These are phyloP conservation scores for Claviceps sp. DNA, from an alignment of 2,329 filamentous ascomycete genomes.

Conservation along the genomic window DNA sequence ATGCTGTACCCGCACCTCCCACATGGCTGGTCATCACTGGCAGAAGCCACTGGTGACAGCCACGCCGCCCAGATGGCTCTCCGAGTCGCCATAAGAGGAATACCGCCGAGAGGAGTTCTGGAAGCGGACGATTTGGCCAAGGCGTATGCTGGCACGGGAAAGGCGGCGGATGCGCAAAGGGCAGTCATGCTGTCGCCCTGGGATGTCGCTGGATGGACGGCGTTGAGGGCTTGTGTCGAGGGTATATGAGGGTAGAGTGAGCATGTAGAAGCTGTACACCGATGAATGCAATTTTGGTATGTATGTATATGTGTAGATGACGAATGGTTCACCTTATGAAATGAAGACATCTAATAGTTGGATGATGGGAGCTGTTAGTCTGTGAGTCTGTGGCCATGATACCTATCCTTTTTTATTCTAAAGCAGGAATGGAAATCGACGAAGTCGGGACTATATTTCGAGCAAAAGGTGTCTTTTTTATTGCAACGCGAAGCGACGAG, in stretches of 20 bases:
- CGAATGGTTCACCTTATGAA: not conserved
- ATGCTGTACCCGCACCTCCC: slow-evolving; percentile 71
- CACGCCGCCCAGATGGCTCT: slow-evolving; percentile 63
- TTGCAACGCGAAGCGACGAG: not conserved
- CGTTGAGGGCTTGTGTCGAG: slow-evolving; percentile 25
- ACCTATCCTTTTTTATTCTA: not conserved
- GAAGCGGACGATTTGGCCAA: slow-evolving; percentile 55
- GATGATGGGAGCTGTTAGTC: not conserved
- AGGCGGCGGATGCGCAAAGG: slow-evolving; percentile 59
- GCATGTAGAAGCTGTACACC: slow-evolving; percentile 7
- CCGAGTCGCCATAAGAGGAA: slow-evolving; percentile 58
- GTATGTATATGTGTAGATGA: not conserved
- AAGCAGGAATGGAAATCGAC: not conserved
- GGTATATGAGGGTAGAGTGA: slow-evolving; percentile 8
- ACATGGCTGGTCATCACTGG: slow-evolving; percentile 68
- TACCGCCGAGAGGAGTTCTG: slow-evolving; percentile 59
- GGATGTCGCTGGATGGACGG: slow-evolving; percentile 51
- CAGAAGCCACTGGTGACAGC: slow-evolving; percentile 41
- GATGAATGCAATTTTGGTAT: not conserved
- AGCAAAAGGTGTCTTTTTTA: not conserved
- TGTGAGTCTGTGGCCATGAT: not conserved
- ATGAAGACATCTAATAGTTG: not conserved
- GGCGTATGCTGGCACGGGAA: slow-evolving; percentile 63
- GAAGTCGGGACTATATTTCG: not conserved
- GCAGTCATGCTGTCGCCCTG: slow-evolving; percentile 75